Base-by-base conservation (phyloP, 2,329 filamentous ascomycete genomes). In the Aspergillus sergii region DNA sequence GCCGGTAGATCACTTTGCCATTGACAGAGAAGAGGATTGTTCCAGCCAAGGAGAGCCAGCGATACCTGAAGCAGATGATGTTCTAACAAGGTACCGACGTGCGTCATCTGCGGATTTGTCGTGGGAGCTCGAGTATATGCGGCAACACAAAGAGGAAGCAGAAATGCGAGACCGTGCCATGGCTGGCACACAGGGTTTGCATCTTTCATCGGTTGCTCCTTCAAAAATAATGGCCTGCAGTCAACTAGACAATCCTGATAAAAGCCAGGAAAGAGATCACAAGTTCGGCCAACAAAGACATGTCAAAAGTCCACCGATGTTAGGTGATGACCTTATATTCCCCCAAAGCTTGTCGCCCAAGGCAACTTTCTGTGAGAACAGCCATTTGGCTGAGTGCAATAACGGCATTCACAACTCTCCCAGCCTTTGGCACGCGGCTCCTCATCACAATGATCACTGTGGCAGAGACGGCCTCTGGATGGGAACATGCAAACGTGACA, bases 41-140 rank as follows among this genome's bases (percentile, higher is more conserved):
- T 72, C 73, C 1, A 73, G 73, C 36, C 75, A 76, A 14, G 72
- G 77, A 16, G 68, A 71, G 21, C 36, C 55, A 30, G 21, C 23
- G 16, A 21, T 56, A 34, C 57, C 21, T 4, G 34, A 43, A 21
- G n/a, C 26, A 11, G 21, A 34, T 14, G 41, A 48, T 1, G 11
- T 41, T 26, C 28, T 55, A 23, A 54, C 32, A 32, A 39, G 28
- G 46, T 80, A 77, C 56, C 73, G 80, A 57, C 75, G 81, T 39
- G 77, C 80, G 51, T 83, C 82, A 2, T 78, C 78, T 26, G 75
- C 75, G 26, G 81, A 83, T 66, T 66, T 87, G 4, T 81, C 86
- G 62, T 94, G 91, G 89, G 92, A 93, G 73, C 84, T 95, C 72
- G 86, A 89, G 71, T 89, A 93, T 70, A 91, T 95, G 90, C 90